These are phyloP conservation scores for Acanthamoeba royreba DNA, from an alignment of 208 protist species.

Conservation along the genomic window DNA sequence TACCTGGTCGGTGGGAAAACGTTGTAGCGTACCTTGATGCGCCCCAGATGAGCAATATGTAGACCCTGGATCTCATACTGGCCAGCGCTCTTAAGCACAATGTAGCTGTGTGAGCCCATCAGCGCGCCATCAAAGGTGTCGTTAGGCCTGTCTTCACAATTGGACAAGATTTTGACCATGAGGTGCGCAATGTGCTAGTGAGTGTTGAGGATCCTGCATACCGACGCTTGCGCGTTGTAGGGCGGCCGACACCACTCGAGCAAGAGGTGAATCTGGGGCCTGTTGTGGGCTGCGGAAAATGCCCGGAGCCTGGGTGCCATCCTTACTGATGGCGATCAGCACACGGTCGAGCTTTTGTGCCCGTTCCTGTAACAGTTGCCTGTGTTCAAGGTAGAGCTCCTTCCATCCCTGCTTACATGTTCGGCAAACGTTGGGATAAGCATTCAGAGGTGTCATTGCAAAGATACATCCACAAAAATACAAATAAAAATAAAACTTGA, in stretches of 20 bases:
- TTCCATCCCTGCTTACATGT: neutral
- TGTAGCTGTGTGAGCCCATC: neutral
- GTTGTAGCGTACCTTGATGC: neutral
- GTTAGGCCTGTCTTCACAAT: neutral
- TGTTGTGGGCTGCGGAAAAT: neutral
- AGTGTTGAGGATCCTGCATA: neutral
- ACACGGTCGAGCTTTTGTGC: neutral
- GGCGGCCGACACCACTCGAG: neutral
- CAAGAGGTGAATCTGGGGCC: neutral
- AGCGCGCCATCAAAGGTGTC: neutral
- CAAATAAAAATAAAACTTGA: neutral
- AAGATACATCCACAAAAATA: neutral
- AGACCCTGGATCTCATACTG: constrained; percentile 34
- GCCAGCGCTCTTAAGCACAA: neutral
- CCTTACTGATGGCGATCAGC: neutral
- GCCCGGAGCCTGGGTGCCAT: neutral
- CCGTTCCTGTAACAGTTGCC: neutral
- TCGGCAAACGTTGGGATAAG: neutral
- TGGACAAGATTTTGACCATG: too few relatives aligned
- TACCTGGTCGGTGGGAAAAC: constrained; percentile 5
- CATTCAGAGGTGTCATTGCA: neutral
- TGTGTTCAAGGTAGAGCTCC: neutral
- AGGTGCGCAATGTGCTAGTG: neutral
- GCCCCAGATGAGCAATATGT: neutral
- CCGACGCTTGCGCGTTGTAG: neutral